A percentile compares a stretch with the other conserved stretches of the same genome.
Evolutionary conservation across 352 stramenopile species (phyloP).

Genomic region (Plasmopara muralis): DNA sequence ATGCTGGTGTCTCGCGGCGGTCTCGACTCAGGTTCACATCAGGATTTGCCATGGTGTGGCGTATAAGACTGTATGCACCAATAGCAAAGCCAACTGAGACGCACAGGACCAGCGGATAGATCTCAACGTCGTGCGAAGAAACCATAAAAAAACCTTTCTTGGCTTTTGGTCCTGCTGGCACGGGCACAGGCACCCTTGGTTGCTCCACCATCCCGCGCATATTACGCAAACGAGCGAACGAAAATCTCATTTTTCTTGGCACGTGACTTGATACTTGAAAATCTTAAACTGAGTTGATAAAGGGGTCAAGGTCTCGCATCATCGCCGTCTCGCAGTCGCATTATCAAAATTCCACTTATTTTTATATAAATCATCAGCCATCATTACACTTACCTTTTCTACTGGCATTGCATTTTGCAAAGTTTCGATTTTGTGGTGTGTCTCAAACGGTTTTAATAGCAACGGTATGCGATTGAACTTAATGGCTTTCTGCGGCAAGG

Average conservation of each 20-base stretch:
- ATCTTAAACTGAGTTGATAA: conserved; percentile 1
- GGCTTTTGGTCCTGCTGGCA: conserved; percentile 14
- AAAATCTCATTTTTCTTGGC: conserved; percentile 10
- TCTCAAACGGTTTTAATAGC: too few relatives aligned
- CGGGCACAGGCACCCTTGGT: conserved; percentile 15
- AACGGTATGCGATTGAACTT: too few relatives aligned
- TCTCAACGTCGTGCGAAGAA: conserved; percentile 25
- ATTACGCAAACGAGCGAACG: conserved; percentile 12
- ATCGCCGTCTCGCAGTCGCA: not conserved
- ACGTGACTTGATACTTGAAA: not conserved
- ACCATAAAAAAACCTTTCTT: conserved; percentile 21
- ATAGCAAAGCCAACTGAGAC: conserved; percentile 17
- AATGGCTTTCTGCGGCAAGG: too few relatives aligned
- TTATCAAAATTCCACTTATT: not conserved
- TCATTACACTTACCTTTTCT: not conserved
- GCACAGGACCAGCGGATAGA: conserved; percentile 29
- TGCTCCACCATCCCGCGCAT: conserved; percentile 14
- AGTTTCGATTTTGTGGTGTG: too few relatives aligned
- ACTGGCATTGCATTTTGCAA: too few relatives aligned
- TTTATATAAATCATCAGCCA: not conserved
- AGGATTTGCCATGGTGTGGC: conserved; percentile 23
- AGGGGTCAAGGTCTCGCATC: not conserved
- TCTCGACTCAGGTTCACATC: conserved; percentile 26
- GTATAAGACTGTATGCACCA: conserved; percentile 13
- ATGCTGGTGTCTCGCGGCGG: conserved; percentile 24